These are phyloP conservation scores for Martensiomyces pterosporus DNA, from an alignment of 192 early-diverging fungal species.

Conservation along the genomic window DNA sequence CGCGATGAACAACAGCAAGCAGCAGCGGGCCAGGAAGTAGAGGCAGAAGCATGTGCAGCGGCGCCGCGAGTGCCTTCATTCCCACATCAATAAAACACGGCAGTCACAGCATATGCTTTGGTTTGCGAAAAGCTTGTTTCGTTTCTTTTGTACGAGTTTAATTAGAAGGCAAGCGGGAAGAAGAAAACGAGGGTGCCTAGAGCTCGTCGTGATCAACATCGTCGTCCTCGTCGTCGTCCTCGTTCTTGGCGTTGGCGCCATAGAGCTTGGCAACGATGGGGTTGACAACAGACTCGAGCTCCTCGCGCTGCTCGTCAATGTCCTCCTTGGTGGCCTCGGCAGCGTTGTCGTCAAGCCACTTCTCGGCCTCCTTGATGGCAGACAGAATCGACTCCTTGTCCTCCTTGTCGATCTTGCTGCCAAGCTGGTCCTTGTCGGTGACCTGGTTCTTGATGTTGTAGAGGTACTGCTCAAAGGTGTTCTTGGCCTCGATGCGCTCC, in stretches of 20 bases:
- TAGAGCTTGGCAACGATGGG: constrained; percentile 94
- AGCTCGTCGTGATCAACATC: constrained; percentile 54
- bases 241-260: constrained; percentile 53
- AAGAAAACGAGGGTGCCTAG: constrained; percentile 11
- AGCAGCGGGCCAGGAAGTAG: constrained; percentile 27
- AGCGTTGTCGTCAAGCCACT: constrained; percentile 85
- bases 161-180: neutral
- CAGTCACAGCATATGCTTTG: no score
- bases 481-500: constrained; percentile 87
- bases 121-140: neutral
- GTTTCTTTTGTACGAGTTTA: neutral
- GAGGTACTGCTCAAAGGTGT: constrained; percentile 86
- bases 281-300: constrained; percentile 91
- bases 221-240: constrained; percentile 59
- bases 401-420: constrained; percentile 77
- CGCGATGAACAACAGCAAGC: constrained; percentile 44
- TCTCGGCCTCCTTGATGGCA: constrained; percentile 70
- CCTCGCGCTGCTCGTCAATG: constrained; percentile 92
- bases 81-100: no score
- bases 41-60: neutral
- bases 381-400: constrained; percentile 88
- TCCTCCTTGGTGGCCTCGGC: constrained; percentile 90
- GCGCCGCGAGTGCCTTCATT: no score
- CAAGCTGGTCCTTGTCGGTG: constrained; percentile 77
- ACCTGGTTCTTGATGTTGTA: constrained; percentile 88